phyloP scores from a whole-genome alignment of 2,329 filamentous ascomycete genomes.

The Fusarium miscanthi region DNA sequence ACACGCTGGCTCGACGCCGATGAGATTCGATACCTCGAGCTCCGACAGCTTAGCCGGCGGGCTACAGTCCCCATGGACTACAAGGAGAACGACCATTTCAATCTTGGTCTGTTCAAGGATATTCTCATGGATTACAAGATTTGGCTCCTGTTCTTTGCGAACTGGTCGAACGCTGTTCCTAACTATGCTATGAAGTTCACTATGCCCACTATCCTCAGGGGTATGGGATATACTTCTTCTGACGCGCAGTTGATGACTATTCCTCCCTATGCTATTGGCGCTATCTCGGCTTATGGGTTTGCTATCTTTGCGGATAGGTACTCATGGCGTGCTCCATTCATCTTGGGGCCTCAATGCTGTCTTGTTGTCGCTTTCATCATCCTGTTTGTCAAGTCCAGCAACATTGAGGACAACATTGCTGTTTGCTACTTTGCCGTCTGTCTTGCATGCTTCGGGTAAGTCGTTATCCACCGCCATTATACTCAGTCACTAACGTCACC shows the following conservation, averaged over 20 bases:
- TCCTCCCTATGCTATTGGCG: constrained; percentile 14
- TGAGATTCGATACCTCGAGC: constrained; percentile 15
- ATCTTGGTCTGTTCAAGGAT: constrained; percentile 43
- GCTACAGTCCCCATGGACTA: constrained; percentile 4
- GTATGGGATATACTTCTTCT: constrained; percentile 54
- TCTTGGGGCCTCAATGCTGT: constrained; percentile 15
- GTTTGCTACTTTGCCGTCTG: constrained; percentile 22
- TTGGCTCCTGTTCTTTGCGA: constrained; percentile 55
- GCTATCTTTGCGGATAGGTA: constrained; percentile 21
- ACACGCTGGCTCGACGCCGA: constrained; percentile 19
- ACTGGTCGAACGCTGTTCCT: constrained; percentile 55
- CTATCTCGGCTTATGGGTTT: constrained; percentile 17
- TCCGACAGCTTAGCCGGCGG: not conserved
- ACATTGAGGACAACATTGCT: constrained; percentile 8
- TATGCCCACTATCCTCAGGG: constrained; percentile 54
- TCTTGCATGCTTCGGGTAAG: constrained; percentile 21
- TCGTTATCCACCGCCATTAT: rapidly evolving
- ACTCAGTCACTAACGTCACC: not conserved
- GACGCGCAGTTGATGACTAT: constrained; percentile 46
- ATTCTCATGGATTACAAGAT: constrained; percentile 62
- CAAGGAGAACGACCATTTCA: constrained; percentile 18
- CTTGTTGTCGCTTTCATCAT: constrained; percentile 14
- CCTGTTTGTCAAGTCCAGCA: constrained; percentile 8
- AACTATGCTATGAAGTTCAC: constrained; percentile 51
- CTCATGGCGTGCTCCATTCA: constrained; percentile 16